Conservation (phyloP, 2,329 filamentous ascomycete genomes). For the Cryphonectria nitschkei region DNA sequence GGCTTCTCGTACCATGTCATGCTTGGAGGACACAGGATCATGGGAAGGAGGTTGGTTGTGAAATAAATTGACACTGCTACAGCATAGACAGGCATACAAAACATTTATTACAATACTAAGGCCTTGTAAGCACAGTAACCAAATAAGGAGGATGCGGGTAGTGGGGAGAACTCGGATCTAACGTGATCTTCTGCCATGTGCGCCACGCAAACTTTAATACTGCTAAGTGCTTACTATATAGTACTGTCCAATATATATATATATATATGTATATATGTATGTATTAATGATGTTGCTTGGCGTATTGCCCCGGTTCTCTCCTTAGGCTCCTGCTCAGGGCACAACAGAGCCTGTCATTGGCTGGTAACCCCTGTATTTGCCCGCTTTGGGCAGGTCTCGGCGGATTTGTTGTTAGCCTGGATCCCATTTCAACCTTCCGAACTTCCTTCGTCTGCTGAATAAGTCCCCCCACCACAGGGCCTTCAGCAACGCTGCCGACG, state of each 20-base stretch:
- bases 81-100: background rate
- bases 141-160: background rate
- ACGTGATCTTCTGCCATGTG: background rate
- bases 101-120: no score
- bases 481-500: background rate
- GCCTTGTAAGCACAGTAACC: background rate
- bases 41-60: no score
- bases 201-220: background rate
- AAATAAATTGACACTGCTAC: background rate
- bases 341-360: background rate
- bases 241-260: background rate
- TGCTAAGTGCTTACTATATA: background rate
- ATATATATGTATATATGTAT: no score
- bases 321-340: background rate
- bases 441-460: background rate
- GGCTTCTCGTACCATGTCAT: no score
- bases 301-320: background rate
- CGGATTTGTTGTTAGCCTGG: background rate
- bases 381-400: constrained; percentile 4
- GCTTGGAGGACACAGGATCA: no score
- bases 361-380: background rate
- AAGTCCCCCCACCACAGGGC: background rate
- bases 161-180: background rate
- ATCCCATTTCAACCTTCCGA: background rate
- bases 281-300: no score